phyloP scores from a whole-genome alignment of 2,329 filamentous ascomycete species.

The Paraphoma chrysanthemicola region DNA sequence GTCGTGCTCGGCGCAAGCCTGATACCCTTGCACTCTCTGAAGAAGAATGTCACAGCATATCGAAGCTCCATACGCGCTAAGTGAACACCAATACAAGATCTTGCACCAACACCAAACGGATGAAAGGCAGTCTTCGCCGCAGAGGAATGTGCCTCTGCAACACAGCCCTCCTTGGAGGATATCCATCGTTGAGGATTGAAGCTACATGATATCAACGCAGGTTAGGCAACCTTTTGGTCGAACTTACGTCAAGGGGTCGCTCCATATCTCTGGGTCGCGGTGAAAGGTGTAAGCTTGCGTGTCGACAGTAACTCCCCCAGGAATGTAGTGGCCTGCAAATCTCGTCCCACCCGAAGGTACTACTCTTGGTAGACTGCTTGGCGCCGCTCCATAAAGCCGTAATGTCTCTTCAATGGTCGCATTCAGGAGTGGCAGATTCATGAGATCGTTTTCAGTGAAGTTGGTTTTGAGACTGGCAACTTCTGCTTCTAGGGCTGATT shows the following conservation, averaged over 20 bases:
- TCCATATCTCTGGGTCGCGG: constrained; percentile 42
- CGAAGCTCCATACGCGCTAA: constrained; percentile 67
- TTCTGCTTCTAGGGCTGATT: constrained; percentile 29
- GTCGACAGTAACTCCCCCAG: constrained; percentile 46
- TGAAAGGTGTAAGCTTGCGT: constrained; percentile 52
- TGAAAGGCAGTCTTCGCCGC: constrained; percentile 64
- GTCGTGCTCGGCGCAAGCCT: constrained; percentile 34
- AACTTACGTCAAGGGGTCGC: constrained; percentile 31
- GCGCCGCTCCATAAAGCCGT: constrained; percentile 45
- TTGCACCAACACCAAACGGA: constrained; percentile 72
- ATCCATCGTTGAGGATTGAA: constrained; percentile 46
- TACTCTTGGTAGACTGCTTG: constrained; percentile 45
- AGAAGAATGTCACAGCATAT: constrained; percentile 60
- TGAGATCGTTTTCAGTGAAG: constrained; percentile 42
- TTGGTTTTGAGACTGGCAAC: constrained; percentile 17
- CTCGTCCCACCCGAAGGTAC: constrained; percentile 45
- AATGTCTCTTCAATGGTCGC: constrained; percentile 51
- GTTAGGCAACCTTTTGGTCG: no score
- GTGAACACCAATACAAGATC: constrained; percentile 74
- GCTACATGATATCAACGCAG: constrained; percentile 17
- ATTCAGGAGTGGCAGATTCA: constrained; percentile 43
- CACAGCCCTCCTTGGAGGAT: constrained; percentile 21
- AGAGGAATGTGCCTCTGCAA: constrained; percentile 31
- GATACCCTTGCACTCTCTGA: constrained; percentile 52
- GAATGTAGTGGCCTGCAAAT: constrained; percentile 45